A percentile compares a stretch with the other conserved stretches of the same genome.
These are phyloP conservation scores for Ruellia speciosa DNA, from an alignment of 305 asterid species.

Conservation along the genomic window DNA sequence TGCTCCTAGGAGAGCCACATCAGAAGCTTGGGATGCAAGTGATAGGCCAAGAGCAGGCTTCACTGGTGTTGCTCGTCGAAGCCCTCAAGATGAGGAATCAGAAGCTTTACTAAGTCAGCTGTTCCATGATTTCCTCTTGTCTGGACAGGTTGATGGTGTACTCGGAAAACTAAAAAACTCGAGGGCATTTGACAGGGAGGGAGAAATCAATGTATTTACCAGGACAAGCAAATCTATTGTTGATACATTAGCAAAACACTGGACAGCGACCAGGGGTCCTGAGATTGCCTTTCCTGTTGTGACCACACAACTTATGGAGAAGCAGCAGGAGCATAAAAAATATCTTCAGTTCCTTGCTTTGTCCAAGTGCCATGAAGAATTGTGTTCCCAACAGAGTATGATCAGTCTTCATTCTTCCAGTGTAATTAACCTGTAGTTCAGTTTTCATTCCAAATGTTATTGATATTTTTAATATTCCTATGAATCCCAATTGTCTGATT, in stretches of 20 bases:
- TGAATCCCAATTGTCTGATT: constrained; percentile 18
- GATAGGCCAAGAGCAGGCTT: constrained; percentile 56
- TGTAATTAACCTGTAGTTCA: background rate
- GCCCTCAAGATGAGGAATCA: constrained; percentile 85
- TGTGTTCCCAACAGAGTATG: constrained; percentile 79
- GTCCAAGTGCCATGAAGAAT: constrained; percentile 91
- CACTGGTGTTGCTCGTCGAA: constrained; percentile 54
- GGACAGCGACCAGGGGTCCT: constrained; percentile 92
- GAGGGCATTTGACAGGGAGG: constrained; percentile 89
- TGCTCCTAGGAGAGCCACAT: constrained; percentile 75
- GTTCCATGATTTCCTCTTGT: constrained; percentile 68
- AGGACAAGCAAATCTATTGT: constrained; percentile 84
- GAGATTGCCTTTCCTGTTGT: constrained; percentile 72
- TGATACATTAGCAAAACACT: constrained; percentile 92
- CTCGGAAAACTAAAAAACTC: constrained; percentile 55
- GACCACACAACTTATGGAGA: constrained; percentile 73
- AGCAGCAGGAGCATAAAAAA: constrained; percentile 77
- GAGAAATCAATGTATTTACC: constrained; percentile 71
- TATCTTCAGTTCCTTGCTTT: constrained; percentile 92
- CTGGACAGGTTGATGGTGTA: constrained; percentile 73
- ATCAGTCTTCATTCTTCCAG: background rate
- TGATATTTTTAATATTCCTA: background rate
- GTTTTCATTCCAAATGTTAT: background rate
- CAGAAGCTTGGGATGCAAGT: constrained; percentile 79
- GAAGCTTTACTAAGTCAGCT: constrained; percentile 80